These are phyloP conservation scores for Mycena latifolia DNA, from an alignment of 768 basidiomycete genomes.

Conservation along the genomic window DNA sequence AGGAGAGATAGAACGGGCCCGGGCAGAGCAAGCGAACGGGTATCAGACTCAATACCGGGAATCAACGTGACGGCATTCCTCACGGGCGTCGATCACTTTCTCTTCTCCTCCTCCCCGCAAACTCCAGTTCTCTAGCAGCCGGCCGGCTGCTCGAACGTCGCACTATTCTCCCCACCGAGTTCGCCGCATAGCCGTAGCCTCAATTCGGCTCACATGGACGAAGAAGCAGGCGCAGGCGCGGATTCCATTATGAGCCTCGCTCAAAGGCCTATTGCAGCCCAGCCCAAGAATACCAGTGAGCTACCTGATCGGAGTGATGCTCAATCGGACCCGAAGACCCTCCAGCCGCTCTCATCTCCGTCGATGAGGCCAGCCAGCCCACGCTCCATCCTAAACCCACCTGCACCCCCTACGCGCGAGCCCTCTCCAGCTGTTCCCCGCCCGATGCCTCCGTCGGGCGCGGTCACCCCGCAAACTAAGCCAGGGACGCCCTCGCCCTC, in stretches of 20 bases:
- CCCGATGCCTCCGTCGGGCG: constrained; percentile 14
- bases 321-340: constrained; percentile 18
- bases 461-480: constrained; percentile 26
- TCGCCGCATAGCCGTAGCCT: not conserved
- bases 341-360: constrained; percentile 21
- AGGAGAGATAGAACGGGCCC: too few relatives aligned
- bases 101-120: constrained; percentile 15
- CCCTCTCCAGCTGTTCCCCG: constrained; percentile 20
- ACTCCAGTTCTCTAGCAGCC: constrained; percentile 4
- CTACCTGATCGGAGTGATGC: constrained; percentile 28
- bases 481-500: constrained; percentile 35
- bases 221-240: constrained; percentile 25
- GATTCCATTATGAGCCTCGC: constrained; percentile 28
- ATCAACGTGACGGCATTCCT: constrained; percentile 14
- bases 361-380: constrained; percentile 24
- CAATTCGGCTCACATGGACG: constrained; percentile 17
- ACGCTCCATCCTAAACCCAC: constrained; percentile 31
- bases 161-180: not conserved
- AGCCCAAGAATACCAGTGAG: constrained; percentile 30
- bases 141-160: not conserved
- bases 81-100: constrained; percentile 21
- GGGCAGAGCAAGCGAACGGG: not conserved
- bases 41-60: constrained; percentile 2
- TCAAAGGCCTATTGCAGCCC: constrained; percentile 30
- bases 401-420: constrained; percentile 21